Evolutionary conservation across 2,329 filamentous ascomycete species (phyloP), one percentile per base, ranked within the genome.

Genomic region (Sarocladium oryzae): DNA sequence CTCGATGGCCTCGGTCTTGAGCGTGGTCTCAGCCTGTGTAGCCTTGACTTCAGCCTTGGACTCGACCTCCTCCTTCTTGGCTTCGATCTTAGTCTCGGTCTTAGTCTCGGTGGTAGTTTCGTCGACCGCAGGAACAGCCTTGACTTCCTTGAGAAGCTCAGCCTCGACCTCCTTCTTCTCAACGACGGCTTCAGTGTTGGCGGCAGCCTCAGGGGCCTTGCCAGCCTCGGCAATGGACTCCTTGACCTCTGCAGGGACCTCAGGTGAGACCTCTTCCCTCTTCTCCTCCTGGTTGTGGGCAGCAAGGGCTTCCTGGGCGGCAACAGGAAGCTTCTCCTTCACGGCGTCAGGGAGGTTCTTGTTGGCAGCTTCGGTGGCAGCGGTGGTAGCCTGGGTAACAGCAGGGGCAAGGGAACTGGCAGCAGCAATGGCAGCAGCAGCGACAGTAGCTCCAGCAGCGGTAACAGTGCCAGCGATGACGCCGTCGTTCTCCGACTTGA

Each of bases 131-230:
- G 71, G 60, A 50, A 63, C 62, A 50, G 68, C 63, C 65, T 77
- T 74, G 55, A 84, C 76, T 65, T 86, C 79, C 56, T 81, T 76
- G 45, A 90, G 72, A 8, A 95, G 74, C 69, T 95, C 86, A 23
- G 79, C 67, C 71, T 95, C 89, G 4, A 90, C 76, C 9, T 74
- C 76, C 65, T 80, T 81, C 79, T 93, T 93, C 59, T 91, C 87
- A 55, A 78, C 70, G 6, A 93, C 86, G 16, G 84, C 86, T 51
- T 76, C 75, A 2, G 81, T 72, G 66, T 83, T 85, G 51, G 79
- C 78, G 32, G 86, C 80, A 30, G 88, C 88, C 68, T 93, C 89
- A 8, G 88, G 85, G 54, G 72, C 74, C 60, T 76, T 66, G 51
- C 81, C 78, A 20, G 86, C 77, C 60, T 78, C 73, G 35, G 69